phyloP scores from a whole-genome alignment of 495 filamentous ascomycete species.

The Ramalina intermedia region DNA sequence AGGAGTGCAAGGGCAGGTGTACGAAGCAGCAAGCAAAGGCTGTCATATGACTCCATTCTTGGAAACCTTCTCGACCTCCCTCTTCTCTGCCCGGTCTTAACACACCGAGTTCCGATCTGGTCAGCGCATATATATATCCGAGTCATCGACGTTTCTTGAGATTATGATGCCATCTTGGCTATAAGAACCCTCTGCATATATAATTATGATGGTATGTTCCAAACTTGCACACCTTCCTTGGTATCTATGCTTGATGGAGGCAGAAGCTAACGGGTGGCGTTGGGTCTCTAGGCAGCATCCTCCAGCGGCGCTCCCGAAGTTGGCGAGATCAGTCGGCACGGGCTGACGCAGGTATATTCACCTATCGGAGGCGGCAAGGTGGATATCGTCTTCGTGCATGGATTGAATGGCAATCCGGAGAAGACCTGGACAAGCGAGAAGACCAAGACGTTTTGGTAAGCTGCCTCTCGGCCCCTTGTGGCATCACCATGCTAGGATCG shows the following conservation, averaged over 20 bases:
- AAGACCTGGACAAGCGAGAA: slow-evolving; percentile 58
- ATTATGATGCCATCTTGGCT: no score
- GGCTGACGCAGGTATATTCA: slow-evolving; percentile 52
- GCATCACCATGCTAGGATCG: no score
- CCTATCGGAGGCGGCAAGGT: slow-evolving; percentile 36
- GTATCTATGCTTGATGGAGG: background rate
- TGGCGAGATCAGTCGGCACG: slow-evolving; percentile 45
- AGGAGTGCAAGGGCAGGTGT: background rate
- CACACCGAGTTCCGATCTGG: background rate
- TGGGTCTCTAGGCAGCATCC: slow-evolving; percentile 6
- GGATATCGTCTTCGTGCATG: slow-evolving; percentile 69
- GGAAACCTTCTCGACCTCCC: background rate
- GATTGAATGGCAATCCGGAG: slow-evolving; percentile 64
- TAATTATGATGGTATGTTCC: slow-evolving; percentile 9
- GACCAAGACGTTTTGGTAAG: slow-evolving; percentile 27
- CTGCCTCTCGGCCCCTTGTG: no score
- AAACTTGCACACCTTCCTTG: background rate
- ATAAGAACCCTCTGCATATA: background rate
- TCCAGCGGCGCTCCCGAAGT: slow-evolving; percentile 14
- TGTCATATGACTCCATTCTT: background rate
- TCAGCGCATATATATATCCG: no score
- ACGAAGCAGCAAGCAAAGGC: background rate
- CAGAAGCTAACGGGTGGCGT: slow-evolving; percentile 1
- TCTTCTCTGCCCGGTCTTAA: background rate
- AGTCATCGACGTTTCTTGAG: no score